Percentiles rank a stretch among this genome's conserved stretches.
Evolutionary conservation across 306 rosid genomes (phyloP).

Genomic region (Senna tora): DNA sequence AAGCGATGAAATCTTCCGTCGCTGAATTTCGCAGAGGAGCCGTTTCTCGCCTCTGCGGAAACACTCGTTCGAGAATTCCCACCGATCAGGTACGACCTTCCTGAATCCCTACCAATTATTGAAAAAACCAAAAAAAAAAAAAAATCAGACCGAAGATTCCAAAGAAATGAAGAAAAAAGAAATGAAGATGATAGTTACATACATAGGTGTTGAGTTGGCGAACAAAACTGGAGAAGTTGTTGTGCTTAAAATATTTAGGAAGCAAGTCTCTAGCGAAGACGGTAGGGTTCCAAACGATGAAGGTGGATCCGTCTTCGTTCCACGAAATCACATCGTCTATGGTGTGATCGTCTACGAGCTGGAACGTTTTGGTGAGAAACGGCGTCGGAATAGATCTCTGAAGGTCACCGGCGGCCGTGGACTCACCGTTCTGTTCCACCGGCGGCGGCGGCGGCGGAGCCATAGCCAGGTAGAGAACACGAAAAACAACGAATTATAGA

Average conservation of each 20-base stretch:
- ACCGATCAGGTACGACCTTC: constrained; percentile 88
- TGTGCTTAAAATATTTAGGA: constrained; percentile 66
- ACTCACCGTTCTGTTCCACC: constrained; percentile 52
- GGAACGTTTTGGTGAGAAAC: constrained; percentile 72
- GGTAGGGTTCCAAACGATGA: constrained; percentile 70
- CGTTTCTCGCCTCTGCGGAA: constrained; percentile 77
- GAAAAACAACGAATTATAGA: not conserved
- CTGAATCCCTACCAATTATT: constrained; percentile 75
- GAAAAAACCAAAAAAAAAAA: not conserved
- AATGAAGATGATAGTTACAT: constrained; percentile 28
- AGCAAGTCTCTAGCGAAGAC: constrained; percentile 70
- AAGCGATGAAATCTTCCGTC: constrained; percentile 60
- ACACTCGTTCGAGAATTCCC: constrained; percentile 87
- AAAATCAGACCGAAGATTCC: not conserved
- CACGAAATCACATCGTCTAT: constrained; percentile 66
- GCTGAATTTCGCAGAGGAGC: constrained; percentile 78
- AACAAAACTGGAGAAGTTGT: constrained; percentile 93
- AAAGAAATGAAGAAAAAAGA: not conserved
- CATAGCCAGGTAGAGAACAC: constrained; percentile 38
- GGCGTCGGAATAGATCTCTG: constrained; percentile 82
- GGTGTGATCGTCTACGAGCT: constrained; percentile 58
- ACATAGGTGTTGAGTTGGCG: constrained; percentile 87
- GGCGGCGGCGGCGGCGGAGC: constrained; percentile 56
- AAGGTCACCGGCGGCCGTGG: constrained; percentile 41
- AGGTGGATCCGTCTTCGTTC: constrained; percentile 70